Conservation (phyloP, 2,329 filamentous ascomycete species). For the Pestalotiopsis sp. region DNA sequence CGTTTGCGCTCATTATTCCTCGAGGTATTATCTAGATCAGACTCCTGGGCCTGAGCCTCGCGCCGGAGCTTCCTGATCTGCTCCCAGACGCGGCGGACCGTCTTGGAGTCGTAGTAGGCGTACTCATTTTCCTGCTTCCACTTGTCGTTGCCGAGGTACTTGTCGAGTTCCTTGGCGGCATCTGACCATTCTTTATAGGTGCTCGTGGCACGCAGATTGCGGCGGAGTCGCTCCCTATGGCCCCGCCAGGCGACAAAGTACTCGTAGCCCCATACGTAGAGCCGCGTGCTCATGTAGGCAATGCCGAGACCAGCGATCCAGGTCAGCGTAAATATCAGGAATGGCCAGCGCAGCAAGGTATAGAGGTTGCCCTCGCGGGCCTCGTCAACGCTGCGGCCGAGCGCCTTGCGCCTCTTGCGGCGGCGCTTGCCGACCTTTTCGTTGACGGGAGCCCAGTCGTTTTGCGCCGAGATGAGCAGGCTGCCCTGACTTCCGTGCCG, state of each 20-base stretch:
- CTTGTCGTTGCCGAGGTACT: conserved; percentile 75
- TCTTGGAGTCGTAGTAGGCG: conserved; percentile 87
- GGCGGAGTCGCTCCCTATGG: conserved; percentile 70
- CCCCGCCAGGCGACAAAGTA: conserved; percentile 90
- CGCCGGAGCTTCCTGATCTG: conserved; percentile 71
- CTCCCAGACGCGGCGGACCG: conserved; percentile 74
- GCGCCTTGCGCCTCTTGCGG: conserved; percentile 39
- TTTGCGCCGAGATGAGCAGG: conserved; percentile 82
- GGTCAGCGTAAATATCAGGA: conserved; percentile 76
- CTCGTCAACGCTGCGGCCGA: conserved; percentile 78
- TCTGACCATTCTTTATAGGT: conserved; percentile 84
- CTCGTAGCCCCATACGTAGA: conserved; percentile 93
- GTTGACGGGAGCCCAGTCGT: conserved; percentile 81
- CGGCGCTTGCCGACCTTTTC: conserved; percentile 10
- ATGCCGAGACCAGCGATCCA: conserved; percentile 78
- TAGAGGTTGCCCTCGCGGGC: conserved; percentile 94
- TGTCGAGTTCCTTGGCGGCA: conserved; percentile 79
- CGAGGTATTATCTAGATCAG: conserved; percentile 35
- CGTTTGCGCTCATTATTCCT: conserved; percentile 40
- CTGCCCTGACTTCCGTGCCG: conserved; percentile 35
- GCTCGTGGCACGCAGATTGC: conserved; percentile 70
- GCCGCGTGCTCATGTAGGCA: conserved; percentile 77
- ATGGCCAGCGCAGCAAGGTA: conserved; percentile 86
- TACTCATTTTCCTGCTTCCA: conserved; percentile 82
- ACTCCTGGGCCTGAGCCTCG: conserved; percentile 55